phyloP scores from a whole-genome alignment of 345 rosid species.

The Noccaea bulbosa region DNA sequence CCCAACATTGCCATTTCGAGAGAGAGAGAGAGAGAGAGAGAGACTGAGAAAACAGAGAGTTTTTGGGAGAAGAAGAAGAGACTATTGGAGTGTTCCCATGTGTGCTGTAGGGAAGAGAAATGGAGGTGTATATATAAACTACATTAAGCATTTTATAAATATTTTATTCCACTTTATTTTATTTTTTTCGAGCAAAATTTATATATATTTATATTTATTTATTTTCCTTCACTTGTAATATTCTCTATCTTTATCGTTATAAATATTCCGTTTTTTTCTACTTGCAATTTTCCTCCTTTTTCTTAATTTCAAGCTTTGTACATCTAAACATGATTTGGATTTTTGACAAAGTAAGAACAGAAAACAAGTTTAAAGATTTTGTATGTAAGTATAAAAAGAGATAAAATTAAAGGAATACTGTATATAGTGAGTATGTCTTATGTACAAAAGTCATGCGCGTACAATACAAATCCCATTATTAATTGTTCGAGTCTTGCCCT shows the following conservation, averaged over 20 bases:
- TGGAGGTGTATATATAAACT: slow-evolving; percentile 29
- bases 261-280: background rate
- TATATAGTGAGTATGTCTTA: slow-evolving; percentile 9
- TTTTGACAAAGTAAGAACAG: background rate
- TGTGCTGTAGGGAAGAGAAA: slow-evolving; percentile 33
- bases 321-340: background rate
- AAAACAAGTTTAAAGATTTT: background rate
- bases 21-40: slow-evolving; percentile 22
- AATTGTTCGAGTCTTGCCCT: slow-evolving; percentile 12
- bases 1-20: slow-evolving; percentile 39
- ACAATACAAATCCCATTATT: slow-evolving; percentile 22
- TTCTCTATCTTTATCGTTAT: slow-evolving; percentile 24
- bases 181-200: too few relatives aligned
- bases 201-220: background rate
- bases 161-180: slow-evolving; percentile 1
- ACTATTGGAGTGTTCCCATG: slow-evolving; percentile 23
- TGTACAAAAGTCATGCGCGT: slow-evolving; percentile 28
- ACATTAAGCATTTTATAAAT: slow-evolving; percentile 3
- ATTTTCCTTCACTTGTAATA: slow-evolving; percentile 1
- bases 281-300: slow-evolving; percentile 5
- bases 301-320: background rate
- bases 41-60: background rate
- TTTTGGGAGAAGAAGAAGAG: slow-evolving; percentile 15
- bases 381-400: slow-evolving; percentile 6
- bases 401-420: background rate